Evolutionary conservation across 1,284 basidiomycete species (phyloP).

Genomic region (Cutaneotrichosporon mucoides): DNA sequence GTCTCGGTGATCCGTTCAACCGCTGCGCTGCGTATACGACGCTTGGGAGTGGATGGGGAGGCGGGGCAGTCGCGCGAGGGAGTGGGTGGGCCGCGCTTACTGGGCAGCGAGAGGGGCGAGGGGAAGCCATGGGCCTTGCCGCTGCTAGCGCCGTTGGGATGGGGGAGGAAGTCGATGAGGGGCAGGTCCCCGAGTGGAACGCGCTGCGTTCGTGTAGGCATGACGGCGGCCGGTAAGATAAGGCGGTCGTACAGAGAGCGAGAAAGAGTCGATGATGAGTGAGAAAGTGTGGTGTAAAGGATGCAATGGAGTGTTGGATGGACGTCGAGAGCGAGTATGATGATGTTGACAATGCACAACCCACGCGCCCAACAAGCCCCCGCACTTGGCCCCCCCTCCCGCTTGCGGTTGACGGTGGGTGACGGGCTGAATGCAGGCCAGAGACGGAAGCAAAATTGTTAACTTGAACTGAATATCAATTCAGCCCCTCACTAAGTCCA

Average conservation of each 20-base stretch:
- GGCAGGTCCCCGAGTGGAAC: conserved; percentile 16
- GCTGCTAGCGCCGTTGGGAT: conserved; percentile 1
- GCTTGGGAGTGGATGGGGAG: conserved; percentile 10
- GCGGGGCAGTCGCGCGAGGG: not conserved
- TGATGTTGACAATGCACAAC: not conserved
- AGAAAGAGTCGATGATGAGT: too few species aligned
- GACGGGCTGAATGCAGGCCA: too few species aligned
- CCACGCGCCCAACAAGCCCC: not conserved
- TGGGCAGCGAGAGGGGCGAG: conserved; percentile 16
- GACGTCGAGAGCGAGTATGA: not conserved
- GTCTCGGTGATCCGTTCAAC: not conserved
- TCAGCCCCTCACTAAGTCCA: not conserved
- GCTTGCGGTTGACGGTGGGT: too few species aligned
- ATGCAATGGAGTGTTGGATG: not conserved
- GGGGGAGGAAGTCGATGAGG: conserved; percentile 13
- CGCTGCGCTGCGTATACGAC: not conserved
- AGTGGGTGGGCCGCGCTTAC: conserved; percentile 12
- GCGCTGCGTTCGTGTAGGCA: conserved; percentile 1
- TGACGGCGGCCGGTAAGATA: not conserved
- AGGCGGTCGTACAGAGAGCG: too few species aligned
- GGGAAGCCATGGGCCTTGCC: not conserved
- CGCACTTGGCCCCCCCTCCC: too few species aligned
- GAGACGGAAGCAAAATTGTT: too few species aligned
- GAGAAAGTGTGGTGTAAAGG: not conserved
- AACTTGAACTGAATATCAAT: not conserved